These are phyloP conservation scores for Gamarada debralockiae DNA, from an alignment of 495 filamentous ascomycete genomes.

Conservation along the genomic window DNA sequence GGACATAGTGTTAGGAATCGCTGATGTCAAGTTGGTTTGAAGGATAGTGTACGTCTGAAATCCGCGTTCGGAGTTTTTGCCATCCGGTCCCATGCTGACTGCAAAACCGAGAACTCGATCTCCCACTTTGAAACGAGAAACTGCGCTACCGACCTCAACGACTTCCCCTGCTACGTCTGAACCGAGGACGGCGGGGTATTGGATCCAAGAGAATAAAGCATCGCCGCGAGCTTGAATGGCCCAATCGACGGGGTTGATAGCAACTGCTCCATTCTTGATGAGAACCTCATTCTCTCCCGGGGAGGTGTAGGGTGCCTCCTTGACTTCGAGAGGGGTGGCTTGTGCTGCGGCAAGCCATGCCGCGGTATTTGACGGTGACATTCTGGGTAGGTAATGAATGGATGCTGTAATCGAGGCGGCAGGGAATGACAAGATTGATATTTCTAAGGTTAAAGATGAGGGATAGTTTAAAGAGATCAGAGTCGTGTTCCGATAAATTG, in stretches of 20 bases:
- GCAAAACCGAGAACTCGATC: slow-evolving; percentile 18
- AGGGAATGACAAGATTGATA: too few species aligned
- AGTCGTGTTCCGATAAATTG: too few species aligned
- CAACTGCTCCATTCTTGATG: slow-evolving; percentile 16
- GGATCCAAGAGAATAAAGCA: slow-evolving; percentile 12
- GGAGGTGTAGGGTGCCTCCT: not conserved
- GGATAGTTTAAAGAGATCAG: too few species aligned
- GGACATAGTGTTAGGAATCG: slow-evolving; percentile 41
- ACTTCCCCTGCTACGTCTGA: slow-evolving; percentile 32
- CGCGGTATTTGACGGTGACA: slow-evolving; percentile 11
- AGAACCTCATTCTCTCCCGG: slow-evolving; percentile 6
- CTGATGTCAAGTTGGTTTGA: slow-evolving; percentile 29
- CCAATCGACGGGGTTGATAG: slow-evolving; percentile 18
- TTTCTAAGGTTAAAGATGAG: too few species aligned
- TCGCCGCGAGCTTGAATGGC: slow-evolving; percentile 3
- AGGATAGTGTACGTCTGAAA: slow-evolving; percentile 40
- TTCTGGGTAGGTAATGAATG: slow-evolving; percentile 2
- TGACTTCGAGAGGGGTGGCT: slow-evolving; percentile 4
- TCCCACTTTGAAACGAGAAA: slow-evolving; percentile 22
- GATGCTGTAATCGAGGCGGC: too few species aligned
- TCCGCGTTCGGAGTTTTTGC: slow-evolving; percentile 6
- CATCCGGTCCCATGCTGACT: not conserved
- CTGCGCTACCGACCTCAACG: slow-evolving; percentile 22
- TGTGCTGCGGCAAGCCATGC: slow-evolving; percentile 4
- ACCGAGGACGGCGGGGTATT: slow-evolving; percentile 36